phyloP scores from a whole-genome alignment of 257 asterid genomes.

The Capsicum chinense region DNA sequence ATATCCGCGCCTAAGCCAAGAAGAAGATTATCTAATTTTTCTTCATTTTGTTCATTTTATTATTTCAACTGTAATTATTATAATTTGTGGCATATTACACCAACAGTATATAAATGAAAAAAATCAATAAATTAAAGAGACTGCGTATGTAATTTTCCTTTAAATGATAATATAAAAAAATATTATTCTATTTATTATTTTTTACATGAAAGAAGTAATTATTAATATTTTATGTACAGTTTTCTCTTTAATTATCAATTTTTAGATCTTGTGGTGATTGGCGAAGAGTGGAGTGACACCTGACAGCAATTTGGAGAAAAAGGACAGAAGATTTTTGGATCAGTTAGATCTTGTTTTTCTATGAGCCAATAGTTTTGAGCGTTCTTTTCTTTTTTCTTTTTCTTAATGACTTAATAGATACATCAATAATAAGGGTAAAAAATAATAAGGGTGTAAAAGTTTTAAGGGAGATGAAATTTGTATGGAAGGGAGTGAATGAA shows the following conservation, averaged over 20 bases:
- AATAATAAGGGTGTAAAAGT: no score
- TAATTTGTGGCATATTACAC: not conserved
- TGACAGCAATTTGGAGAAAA: constrained; percentile 47
- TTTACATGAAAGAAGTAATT: no score
- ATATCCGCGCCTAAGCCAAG: no score
- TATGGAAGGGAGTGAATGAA: constrained; percentile 68
- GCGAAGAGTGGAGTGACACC: constrained; percentile 33
- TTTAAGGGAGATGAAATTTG: constrained; percentile 41
- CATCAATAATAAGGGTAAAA: not conserved
- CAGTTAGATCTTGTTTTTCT: constrained; percentile 39
- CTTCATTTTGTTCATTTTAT: no score
- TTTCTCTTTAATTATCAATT: constrained; percentile 26
- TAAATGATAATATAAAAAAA: no score
- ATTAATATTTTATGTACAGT: no score
- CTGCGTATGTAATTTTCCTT: not conserved
- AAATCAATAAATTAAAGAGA: no score
- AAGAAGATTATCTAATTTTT: no score
- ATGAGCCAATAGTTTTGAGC: constrained; percentile 37
- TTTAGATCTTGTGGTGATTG: constrained; percentile 66
- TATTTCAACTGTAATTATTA: no score
- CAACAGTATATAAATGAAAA: constrained; percentile 34
- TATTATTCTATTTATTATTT: no score
- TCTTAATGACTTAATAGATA: not conserved
- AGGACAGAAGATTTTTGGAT: constrained; percentile 38
- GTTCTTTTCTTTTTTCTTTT: constrained; percentile 29